These are phyloP conservation scores for Apiospora malaysiana DNA, from an alignment of 2,329 filamentous ascomycete species.

Conservation along the genomic window DNA sequence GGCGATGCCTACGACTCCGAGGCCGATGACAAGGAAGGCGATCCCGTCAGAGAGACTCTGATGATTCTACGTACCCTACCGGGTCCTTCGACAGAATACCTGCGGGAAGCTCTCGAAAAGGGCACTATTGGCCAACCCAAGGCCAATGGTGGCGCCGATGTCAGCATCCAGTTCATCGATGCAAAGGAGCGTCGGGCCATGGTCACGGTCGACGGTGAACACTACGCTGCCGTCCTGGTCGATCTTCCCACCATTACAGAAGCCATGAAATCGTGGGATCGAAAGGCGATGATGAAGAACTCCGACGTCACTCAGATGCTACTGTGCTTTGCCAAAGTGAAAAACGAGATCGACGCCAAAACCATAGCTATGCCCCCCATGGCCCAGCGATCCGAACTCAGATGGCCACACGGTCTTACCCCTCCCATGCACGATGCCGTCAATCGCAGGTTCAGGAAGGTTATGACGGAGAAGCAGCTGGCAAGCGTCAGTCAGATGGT, in stretches of 20 bases:
- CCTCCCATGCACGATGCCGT: conserved; percentile 87
- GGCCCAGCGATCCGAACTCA: conserved; percentile 67
- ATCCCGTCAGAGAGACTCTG: conserved; percentile 88
- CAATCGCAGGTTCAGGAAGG: conserved; percentile 82
- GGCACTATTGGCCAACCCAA: conserved; percentile 74
- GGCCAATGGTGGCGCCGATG: conserved; percentile 73
- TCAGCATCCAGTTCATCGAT: conserved; percentile 81
- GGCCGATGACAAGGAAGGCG: conserved; percentile 85
- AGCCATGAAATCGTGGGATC: conserved; percentile 93
- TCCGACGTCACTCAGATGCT: conserved; percentile 91
- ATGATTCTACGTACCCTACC: conserved; percentile 89
- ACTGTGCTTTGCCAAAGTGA: conserved; percentile 73
- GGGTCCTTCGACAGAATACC: conserved; percentile 83
- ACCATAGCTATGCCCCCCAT: conserved; percentile 73
- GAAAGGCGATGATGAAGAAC: conserved; percentile 85
- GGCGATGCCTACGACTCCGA: conserved; percentile 97
- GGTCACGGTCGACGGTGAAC: conserved; percentile 70
- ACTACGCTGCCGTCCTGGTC: conserved; percentile 80
- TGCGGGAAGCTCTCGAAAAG: conserved; percentile 77
- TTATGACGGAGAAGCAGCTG: conserved; percentile 81
- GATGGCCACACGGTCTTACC: conserved; percentile 85
- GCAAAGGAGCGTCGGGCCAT: conserved; percentile 75
- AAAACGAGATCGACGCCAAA: conserved; percentile 69
- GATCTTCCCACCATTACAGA: conserved; percentile 88
- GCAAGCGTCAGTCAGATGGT: conserved; percentile 84